Evolutionary conservation across 2,329 filamentous ascomycete genomes (phyloP), one percentile per base, ranked within the genome.

Genomic region (Mycocentrospora acerina): DNA sequence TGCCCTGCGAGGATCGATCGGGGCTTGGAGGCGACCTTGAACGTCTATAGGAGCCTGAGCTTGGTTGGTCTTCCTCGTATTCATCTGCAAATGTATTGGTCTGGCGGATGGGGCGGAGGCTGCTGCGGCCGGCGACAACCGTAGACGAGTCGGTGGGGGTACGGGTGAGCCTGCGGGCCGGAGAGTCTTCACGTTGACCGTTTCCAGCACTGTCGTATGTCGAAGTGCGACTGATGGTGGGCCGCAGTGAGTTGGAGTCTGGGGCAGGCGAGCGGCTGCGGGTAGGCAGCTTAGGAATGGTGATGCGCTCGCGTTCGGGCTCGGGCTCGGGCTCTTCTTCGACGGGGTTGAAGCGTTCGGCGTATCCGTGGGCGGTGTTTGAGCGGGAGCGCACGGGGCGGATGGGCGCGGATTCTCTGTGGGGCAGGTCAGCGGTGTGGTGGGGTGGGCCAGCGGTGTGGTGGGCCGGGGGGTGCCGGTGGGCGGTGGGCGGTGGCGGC

Each of bases 361-460:
- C 72, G 60, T 81, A 82, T 18, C 81, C 81, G 59, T 82, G 78
- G 15, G 81, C 79, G 10, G 81, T 85, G 57, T 80, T 82, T 30
- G 80, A 81, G 35, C 82, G 76, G 41, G 80, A 77, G 46, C 81
- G 74, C 12, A 69, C 64, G 22, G 66, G 64, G 30, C 73, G 76
- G 33, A 71, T 46, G 26, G 51, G 38, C 9, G 43, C 52, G 25
- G 60, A 44, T 38, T 66, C 58, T 44, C 60, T 63, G 51, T 27
- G 15, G 24, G 11, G 29, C 18, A 26, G 32, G 51, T 64, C 41
- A 62, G 54, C 36, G 29, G n/a, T n/a, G n/a, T n/a, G n/a, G n/a
- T n/a, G n/a, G n/a, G n/a, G n/a, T n/a, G n/a, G n/a, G n/a, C n/a
- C n/a, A n/a, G n/a, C n/a, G n/a, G n/a, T n/a, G n/a, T n/a, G n/a